Evolutionary conservation across 768 basidiomycete genomes (phyloP).

Genomic region (Nidula microcarpa): DNA sequence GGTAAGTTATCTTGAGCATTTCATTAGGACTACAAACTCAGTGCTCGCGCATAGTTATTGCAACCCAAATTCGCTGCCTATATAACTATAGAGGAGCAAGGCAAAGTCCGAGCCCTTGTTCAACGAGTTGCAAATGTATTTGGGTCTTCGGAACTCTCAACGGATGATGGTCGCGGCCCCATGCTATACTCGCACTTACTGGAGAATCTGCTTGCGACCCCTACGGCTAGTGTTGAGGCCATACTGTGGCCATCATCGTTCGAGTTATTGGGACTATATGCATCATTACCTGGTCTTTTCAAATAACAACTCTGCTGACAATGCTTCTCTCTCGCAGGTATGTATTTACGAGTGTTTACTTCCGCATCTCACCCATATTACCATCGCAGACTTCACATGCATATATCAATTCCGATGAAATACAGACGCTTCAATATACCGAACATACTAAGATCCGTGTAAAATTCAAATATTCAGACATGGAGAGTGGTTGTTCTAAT

Average conservation of each 20-base stretch:
- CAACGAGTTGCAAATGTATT: slow-evolving; percentile 66
- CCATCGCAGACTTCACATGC: too few relatives aligned
- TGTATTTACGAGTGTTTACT: too few relatives aligned
- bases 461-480: too few relatives aligned
- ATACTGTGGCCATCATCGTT: not conserved
- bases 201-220: slow-evolving; percentile 60
- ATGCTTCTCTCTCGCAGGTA: too few relatives aligned
- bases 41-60: slow-evolving; percentile 48
- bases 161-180: slow-evolving; percentile 81
- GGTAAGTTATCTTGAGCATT: slow-evolving; percentile 30
- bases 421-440: too few relatives aligned
- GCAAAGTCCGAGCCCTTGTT: slow-evolving; percentile 60
- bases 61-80: slow-evolving; percentile 70
- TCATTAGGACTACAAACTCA: not conserved
- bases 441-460: too few relatives aligned
- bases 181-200: slow-evolving; percentile 80
- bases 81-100: slow-evolving; percentile 53
- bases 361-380: too few relatives aligned
- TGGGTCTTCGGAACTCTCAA: slow-evolving; percentile 63
- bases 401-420: too few relatives aligned
- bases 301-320: too few relatives aligned
- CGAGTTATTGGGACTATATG: too few relatives aligned
- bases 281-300: too few relatives aligned
- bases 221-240: slow-evolving; percentile 36
- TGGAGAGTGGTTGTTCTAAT: too few relatives aligned